Evolutionary conservation across 768 basidiomycete genomes (phyloP), one percentile per base, ranked within the genome.

Genomic region (Leccinum fibrillosum): DNA sequence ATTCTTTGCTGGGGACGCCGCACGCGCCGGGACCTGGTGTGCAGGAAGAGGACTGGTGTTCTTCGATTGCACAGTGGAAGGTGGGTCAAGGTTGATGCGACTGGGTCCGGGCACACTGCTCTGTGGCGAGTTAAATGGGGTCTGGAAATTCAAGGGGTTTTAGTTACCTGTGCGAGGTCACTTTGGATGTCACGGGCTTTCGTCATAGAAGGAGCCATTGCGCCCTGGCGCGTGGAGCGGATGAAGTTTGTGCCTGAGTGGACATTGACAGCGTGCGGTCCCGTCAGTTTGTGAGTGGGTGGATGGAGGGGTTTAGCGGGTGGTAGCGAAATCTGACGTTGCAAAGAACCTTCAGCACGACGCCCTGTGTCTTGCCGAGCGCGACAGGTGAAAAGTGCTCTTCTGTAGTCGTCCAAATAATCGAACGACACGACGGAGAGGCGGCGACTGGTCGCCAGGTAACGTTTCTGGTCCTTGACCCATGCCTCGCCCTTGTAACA

Each of bases 401-500:
- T 59, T 49, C 42, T 39, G 32, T 61, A 42, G 37, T 19, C 23
- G 19, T 58, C 58, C 17, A 51, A 3, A 48, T 59, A 55, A 34
- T 23, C 34, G 62, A 26, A 63, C 5, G 52, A 59, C 23, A 60
- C 44, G 42, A 65, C 57, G 34, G 54, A 52, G 32, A 62, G 55
- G 26, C 48, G 64, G 39, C 62, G 58, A 21, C 52, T 49, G 17
- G 35, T 55, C 37, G 19, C 5, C 10, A 63, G 32, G 37, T 39
- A 17, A 26, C 30, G 48, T 48, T 48, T 64, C 53, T 62, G 67
- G 50, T 44, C 49, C 37, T 54, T 37, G 4, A 61, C 49, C 65
- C 67, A 68, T 17, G 42, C 45, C 39, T 60, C 56, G 11, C 58
- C 64, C 45, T 53, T 59, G 11, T n/a, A 52, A 44, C 60, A 72